Conservation (phyloP, 768 basidiomycete species). For the Boletus sp. region DNA sequence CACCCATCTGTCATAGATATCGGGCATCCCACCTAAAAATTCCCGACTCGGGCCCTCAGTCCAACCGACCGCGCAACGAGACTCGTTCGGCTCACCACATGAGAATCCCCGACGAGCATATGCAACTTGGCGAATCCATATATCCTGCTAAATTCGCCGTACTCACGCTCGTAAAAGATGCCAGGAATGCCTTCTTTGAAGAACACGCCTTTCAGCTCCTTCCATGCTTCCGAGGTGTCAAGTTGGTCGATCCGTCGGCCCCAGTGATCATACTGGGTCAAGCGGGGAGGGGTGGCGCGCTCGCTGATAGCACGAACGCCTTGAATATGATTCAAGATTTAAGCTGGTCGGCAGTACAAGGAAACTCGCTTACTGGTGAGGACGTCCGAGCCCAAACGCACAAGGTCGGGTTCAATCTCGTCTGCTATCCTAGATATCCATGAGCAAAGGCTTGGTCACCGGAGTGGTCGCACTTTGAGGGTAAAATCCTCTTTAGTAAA, state of each 20-base stretch:
- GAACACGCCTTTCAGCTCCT: constrained; percentile 57
- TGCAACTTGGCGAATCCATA: constrained; percentile 67
- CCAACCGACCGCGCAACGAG: neutral
- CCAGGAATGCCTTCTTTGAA: constrained; percentile 67
- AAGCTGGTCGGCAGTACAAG: neutral
- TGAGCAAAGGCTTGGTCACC: neutral
- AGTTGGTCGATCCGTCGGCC: constrained; percentile 64
- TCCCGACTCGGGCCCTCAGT: neutral
- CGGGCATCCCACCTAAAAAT: constrained; percentile 63
- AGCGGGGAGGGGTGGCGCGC: constrained; percentile 45
- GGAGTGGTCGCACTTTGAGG: constrained; percentile 37
- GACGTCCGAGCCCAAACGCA: constrained; percentile 55
- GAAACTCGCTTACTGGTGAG: constrained; percentile 43
- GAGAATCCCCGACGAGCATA: constrained; percentile 61
- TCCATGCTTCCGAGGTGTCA: constrained; percentile 73
- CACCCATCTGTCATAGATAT: constrained; percentile 79
- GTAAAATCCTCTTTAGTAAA: constrained; percentile 57
- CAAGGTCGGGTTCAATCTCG: constrained; percentile 62
- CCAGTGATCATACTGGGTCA: constrained; percentile 76
- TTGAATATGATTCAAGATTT: constrained; percentile 22
- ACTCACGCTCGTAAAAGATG: constrained; percentile 66
- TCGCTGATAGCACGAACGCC: constrained; percentile 51
- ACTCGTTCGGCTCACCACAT: constrained; percentile 44
- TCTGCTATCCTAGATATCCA: constrained; percentile 36
- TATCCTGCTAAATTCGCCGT: constrained; percentile 56